Evolutionary conservation across 305 asterid genomes (phyloP), one percentile per base, ranked within the genome.

Genomic region (Andrographis paniculata): DNA sequence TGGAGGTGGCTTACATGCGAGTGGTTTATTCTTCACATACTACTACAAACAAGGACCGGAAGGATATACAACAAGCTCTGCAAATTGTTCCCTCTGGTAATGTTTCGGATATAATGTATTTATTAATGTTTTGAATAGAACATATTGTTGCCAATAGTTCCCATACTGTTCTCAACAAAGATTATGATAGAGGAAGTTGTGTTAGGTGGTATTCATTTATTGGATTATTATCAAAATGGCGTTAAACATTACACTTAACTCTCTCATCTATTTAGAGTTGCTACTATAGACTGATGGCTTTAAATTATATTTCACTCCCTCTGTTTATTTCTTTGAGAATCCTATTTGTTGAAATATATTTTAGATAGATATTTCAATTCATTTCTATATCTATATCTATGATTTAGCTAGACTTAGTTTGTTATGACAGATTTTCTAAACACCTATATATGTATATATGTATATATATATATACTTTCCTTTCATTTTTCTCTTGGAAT

Each of bases 1-100:
- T 59, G 69, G 93, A 78, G 66, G 84, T 78, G 17, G 87, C 93
- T 17, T 71, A 81, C 53, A 65, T 73, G 82, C 73, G 81, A 23
- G 93, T 78, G 41, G 58, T 81, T 54, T 81, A 78, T 69, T 63
- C 71, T 42, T 63, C 82, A 5, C 68, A 73, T 53, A 53, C 63
- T 8, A 69, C 49, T 62, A 79, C 80, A 54, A 72, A 53, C 44
- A 70, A 69, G 65, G 74, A 75, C 58, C 73, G 78, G 49, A 68
- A 59, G 42, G 82, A 78, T 62, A 60, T 81, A 64, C 82, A 72
- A 55, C 53, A 53, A 37, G 80, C 79, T 49, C 54, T 81, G 53
- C 81, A 77, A 56, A 66, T 70, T 56, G 61, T 58, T 52, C 78
- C 87, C 19, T 66, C 74, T 55, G 93, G 87, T 81, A 57, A 56